Evolutionary conservation across 495 filamentous ascomycete species (phyloP).

Genomic region (Penicillium roqueforti): DNA sequence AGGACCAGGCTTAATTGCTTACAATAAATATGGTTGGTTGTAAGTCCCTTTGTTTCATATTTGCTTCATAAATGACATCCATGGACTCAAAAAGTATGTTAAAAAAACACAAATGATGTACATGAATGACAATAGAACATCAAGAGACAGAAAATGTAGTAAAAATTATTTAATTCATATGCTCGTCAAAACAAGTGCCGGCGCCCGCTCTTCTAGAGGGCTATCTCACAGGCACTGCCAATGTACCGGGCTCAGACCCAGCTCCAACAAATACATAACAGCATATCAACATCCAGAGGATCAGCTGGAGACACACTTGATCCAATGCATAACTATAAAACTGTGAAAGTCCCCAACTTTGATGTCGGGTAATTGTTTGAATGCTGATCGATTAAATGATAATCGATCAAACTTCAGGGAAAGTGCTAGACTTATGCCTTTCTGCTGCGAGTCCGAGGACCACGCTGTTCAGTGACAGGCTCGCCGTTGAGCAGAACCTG

Average conservation of each 20-base stretch:
- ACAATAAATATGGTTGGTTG: no score
- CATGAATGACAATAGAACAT: neutral
- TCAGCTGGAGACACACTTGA: neutral
- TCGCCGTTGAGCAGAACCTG: slow-evolving; percentile 40
- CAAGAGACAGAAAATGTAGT: neutral
- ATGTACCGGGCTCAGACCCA: neutral
- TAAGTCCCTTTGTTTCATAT: neutral
- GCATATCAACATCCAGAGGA: slow-evolving; percentile 9
- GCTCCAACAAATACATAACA: slow-evolving; percentile 9
- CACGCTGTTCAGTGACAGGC: slow-evolving; percentile 27
- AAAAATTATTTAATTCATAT: slow-evolving; percentile 4
- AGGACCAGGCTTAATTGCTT: no score
- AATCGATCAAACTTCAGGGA: neutral
- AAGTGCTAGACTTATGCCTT: slow-evolving; percentile 13
- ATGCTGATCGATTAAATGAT: neutral
- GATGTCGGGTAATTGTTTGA: neutral
- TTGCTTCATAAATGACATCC: neutral
- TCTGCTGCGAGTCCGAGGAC: slow-evolving; percentile 24
- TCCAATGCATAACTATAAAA: slow-evolving; percentile 9
- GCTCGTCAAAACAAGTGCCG: slow-evolving; percentile 12
- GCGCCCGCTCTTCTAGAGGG: slow-evolving; percentile 12
- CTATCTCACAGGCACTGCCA: slow-evolving; percentile 1
- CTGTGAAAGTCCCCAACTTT: neutral
- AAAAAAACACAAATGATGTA: neutral
- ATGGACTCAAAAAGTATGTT: neutral